These are phyloP conservation scores for Aleurites moluccanus DNA, from an alignment of 441 rosid species.

Conservation along the genomic window DNA sequence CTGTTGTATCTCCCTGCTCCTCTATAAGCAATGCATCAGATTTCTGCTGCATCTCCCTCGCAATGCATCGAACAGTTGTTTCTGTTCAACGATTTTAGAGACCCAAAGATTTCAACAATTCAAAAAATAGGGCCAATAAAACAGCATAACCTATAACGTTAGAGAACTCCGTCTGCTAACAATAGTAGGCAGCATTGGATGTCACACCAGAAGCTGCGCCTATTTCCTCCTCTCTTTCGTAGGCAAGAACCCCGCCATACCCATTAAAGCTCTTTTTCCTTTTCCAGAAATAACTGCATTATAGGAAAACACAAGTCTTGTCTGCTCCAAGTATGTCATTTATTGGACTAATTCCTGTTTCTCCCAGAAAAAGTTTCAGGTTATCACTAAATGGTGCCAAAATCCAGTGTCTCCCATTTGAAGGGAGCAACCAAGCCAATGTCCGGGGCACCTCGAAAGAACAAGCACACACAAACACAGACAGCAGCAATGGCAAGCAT, in stretches of 20 bases:
- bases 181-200: background rate
- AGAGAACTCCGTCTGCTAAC: background rate
- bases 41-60: background rate
- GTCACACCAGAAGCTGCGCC: background rate
- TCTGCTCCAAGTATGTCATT: background rate
- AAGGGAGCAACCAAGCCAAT: slow-evolving; percentile 61
- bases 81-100: background rate
- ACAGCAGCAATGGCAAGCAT: slow-evolving; percentile 92
- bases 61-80: background rate
- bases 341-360: background rate
- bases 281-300: background rate
- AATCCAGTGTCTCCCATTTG: slow-evolving; percentile 74
- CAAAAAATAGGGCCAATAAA: background rate
- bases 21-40: background rate
- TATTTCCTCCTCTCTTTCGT: background rate
- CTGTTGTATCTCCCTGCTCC: background rate
- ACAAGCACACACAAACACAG: slow-evolving; percentile 90
- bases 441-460: slow-evolving; percentile 66
- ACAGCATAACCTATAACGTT: background rate
- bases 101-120: background rate
- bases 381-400: slow-evolving; percentile 52
- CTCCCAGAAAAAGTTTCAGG: background rate
- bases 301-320: background rate
- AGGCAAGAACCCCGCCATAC: background rate
- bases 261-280: background rate